These are phyloP conservation scores for Chrysanthemum seticuspe DNA, from an alignment of 129 eudicot species.

Conservation along the genomic window DNA sequence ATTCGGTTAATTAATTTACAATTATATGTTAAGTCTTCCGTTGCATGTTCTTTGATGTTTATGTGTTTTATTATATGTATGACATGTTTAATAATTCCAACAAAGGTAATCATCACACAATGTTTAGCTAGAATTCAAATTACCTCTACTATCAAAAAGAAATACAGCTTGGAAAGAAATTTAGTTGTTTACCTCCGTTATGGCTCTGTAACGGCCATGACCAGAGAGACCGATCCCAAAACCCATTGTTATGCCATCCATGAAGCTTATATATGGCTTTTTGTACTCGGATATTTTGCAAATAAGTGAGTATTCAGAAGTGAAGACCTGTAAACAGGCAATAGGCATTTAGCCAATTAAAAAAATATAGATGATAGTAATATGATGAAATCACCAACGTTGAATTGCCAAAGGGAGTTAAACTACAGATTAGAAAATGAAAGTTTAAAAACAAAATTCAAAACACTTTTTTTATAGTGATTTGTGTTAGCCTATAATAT, in stretches of 20 bases:
- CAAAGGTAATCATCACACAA: constrained; percentile 2
- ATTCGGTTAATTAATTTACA: too few species aligned
- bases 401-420: neutral
- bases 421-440: neutral
- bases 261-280: constrained; percentile 80
- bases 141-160: neutral
- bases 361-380: neutral
- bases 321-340: constrained; percentile 56
- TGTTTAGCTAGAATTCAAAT: neutral
- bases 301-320: constrained; percentile 82
- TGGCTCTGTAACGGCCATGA: constrained; percentile 79
- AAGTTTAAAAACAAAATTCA: neutral
- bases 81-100: too few species aligned
- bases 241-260: constrained; percentile 99
- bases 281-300: constrained; percentile 78
- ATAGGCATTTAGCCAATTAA: neutral
- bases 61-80: too few species aligned
- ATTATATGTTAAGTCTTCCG: too few species aligned
- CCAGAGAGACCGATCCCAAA: constrained; percentile 97
- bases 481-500: too few species aligned
- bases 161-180: neutral
- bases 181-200: constrained; percentile 84
- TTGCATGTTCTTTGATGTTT: too few species aligned
- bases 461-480: neutral
- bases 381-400: neutral